Percentiles rank a stretch among this genome's conserved stretches.
phyloP scores from a whole-genome alignment of 805 yeast species.

The Hanseniaspora thailandica region DNA sequence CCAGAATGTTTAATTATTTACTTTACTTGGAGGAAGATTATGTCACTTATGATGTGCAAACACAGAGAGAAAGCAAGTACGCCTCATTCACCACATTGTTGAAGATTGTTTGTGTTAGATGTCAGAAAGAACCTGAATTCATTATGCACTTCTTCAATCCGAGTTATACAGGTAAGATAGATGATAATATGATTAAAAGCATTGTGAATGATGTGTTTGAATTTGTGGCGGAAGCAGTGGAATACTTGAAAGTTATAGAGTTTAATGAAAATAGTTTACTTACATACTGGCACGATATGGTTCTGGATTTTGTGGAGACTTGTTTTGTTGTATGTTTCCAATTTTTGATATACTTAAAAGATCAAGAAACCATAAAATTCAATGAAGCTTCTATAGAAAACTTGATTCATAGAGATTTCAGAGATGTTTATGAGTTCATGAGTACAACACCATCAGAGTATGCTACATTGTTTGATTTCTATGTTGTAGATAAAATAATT shows the following conservation, averaged over 20 bases:
- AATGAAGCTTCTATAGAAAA: neutral
- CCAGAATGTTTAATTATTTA: neutral
- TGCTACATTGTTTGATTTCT: neutral
- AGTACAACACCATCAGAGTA: neutral
- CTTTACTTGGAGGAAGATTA: neutral
- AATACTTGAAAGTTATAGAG: neutral
- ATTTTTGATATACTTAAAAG: neutral
- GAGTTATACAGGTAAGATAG: neutral
- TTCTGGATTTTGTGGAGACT: neutral
- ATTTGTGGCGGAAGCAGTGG: neutral
- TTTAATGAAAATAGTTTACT: neutral
- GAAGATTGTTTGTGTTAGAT: neutral
- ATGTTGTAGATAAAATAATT: neutral
- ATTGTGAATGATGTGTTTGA: neutral
- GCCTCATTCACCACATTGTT: neutral
- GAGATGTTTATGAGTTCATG: neutral
- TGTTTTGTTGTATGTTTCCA: constrained; percentile 3
- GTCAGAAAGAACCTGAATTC: neutral
- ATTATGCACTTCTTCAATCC: neutral
- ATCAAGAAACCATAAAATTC: neutral
- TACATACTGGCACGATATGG: neutral
- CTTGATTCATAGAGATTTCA: neutral
- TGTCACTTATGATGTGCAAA: neutral
- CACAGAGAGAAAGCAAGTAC: neutral
- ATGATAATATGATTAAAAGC: neutral